These are phyloP conservation scores for Pelargonium exstipulatum DNA, from an alignment of 441 rosid species.

Conservation along the genomic window DNA sequence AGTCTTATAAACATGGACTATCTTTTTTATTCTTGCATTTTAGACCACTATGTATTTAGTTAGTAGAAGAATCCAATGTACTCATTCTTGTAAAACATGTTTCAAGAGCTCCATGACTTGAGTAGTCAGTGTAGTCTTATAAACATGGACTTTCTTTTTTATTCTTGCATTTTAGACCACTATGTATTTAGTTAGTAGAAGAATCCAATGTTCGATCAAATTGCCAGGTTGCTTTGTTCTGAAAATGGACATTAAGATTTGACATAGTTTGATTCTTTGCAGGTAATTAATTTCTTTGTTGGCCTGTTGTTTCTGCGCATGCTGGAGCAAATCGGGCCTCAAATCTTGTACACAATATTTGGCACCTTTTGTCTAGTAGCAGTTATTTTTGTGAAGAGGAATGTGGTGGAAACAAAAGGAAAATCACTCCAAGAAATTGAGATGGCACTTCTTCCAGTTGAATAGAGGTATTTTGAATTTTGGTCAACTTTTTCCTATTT, in stretches of 20 bases:
- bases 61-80: slow-evolving; percentile 1
- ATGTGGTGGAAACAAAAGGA: slow-evolving; percentile 68
- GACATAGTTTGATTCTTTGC: slow-evolving; percentile 20
- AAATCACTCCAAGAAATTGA: slow-evolving; percentile 73
- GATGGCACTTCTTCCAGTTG: slow-evolving; percentile 48
- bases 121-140: neutral
- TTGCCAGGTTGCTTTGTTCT: neutral
- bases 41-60: neutral
- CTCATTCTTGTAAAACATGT: no score
- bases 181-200: slow-evolving; percentile 5
- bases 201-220: neutral
- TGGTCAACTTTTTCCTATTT: neutral
- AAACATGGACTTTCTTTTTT: neutral
- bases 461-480: slow-evolving; percentile 29
- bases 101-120: no score
- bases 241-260: neutral
- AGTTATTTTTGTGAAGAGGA: slow-evolving; percentile 51
- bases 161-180: neutral
- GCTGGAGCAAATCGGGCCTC: slow-evolving; percentile 59
- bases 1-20: neutral
- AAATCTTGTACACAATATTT: slow-evolving; percentile 45
- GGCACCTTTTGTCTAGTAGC: slow-evolving; percentile 53
- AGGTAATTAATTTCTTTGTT: slow-evolving; percentile 65
- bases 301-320: slow-evolving; percentile 58
- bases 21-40: neutral